Evolutionary conservation across 2,329 filamentous ascomycete genomes (phyloP).

Genomic region (Curvularia sp.): DNA sequence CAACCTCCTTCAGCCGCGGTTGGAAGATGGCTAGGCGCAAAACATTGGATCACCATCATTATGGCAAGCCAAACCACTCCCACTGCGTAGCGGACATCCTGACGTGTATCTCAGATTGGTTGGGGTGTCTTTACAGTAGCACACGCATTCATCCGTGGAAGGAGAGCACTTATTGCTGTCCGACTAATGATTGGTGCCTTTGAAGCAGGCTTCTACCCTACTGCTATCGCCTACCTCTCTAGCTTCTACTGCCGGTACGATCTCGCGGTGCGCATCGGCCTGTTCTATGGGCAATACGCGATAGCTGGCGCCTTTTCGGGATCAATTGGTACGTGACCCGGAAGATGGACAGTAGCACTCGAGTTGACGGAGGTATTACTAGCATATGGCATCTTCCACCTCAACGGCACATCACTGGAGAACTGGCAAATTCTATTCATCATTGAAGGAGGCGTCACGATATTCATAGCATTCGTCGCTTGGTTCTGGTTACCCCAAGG

Average conservation of each 20-base stretch:
- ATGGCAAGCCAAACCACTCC: slow-evolving; percentile 20
- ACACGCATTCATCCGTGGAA: slow-evolving; percentile 32
- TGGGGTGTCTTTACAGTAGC: slow-evolving; percentile 35
- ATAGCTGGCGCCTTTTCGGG: slow-evolving; percentile 54
- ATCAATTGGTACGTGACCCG: slow-evolving; percentile 36
- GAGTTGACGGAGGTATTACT: slow-evolving; percentile 5
- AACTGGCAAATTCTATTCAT: slow-evolving; percentile 58
- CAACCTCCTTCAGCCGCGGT: slow-evolving; percentile 31
- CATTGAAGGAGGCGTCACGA: slow-evolving; percentile 49
- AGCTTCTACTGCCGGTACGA: slow-evolving; percentile 56
- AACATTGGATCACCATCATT: slow-evolving; percentile 28
- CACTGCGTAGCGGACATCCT: background rate
- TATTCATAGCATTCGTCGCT: slow-evolving; percentile 40
- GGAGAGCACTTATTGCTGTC: slow-evolving; percentile 27
- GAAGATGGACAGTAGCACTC: background rate
- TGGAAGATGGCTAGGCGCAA: slow-evolving; percentile 31
- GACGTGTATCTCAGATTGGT: slow-evolving; percentile 23
- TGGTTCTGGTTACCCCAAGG: slow-evolving; percentile 40
- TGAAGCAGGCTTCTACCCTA: slow-evolving; percentile 64
- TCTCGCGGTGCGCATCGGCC: slow-evolving; percentile 53
- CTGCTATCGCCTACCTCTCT: slow-evolving; percentile 61
- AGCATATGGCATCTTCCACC: slow-evolving; percentile 56
- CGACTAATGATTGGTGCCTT: slow-evolving; percentile 48
- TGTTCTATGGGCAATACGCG: slow-evolving; percentile 54
- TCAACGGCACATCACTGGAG: slow-evolving; percentile 52